Evolutionary conservation across 2,329 filamentous ascomycete species (phyloP).

Genomic region (Colletotrichum navitas): DNA sequence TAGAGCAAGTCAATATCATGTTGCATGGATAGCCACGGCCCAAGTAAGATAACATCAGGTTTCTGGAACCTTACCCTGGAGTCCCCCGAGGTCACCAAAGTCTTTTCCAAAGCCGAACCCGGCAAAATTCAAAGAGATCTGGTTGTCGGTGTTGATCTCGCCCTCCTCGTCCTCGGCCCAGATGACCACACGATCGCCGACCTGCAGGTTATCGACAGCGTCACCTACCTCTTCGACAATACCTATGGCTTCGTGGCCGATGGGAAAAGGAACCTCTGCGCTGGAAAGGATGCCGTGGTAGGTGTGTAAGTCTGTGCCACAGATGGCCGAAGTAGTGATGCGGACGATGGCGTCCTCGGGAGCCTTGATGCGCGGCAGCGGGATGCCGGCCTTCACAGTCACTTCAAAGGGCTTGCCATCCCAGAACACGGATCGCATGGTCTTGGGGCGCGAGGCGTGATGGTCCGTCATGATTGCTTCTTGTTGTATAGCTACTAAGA

Average conservation of each 20-base stretch:
- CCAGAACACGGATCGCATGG: conserved; percentile 41
- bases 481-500: neutral
- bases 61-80: conserved; percentile 23
- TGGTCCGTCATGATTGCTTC: conserved; percentile 5
- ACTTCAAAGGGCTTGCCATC: conserved; percentile 45
- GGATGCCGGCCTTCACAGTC: conserved; percentile 40
- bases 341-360: conserved; percentile 52
- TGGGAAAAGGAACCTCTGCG: conserved; percentile 42
- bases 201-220: conserved; percentile 50
- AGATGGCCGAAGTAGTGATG: conserved; percentile 52
- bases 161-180: conserved; percentile 44
- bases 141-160: conserved; percentile 7
- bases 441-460: conserved; percentile 7
- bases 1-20: neutral
- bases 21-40: neutral
- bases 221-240: conserved; percentile 52
- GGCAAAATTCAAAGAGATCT: neutral
- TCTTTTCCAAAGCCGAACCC: conserved; percentile 13
- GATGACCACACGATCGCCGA: conserved; percentile 57
- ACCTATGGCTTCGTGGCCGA: conserved; percentile 60
- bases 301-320: conserved; percentile 53
- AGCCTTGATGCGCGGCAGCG: conserved; percentile 40
- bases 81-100: conserved; percentile 21
- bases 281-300: conserved; percentile 48
- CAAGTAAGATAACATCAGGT: too few species aligned